Percentiles rank a stretch among this genome's conserved stretches.
phyloP scores from a whole-genome alignment of 257 asterid genomes.

The Voacanga thouarsii region DNA sequence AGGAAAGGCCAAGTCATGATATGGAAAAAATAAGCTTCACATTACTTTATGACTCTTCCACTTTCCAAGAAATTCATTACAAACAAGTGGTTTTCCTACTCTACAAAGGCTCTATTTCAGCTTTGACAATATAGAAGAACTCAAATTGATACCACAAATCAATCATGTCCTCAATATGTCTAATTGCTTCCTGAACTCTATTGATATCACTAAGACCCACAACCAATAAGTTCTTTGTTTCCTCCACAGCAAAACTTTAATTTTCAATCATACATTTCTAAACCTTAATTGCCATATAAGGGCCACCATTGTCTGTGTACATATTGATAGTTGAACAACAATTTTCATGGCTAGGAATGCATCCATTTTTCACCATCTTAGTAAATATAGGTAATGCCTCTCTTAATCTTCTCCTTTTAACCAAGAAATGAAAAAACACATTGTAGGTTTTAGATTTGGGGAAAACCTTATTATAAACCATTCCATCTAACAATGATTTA shows the following conservation, averaged over 20 bases:
- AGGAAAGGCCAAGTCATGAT: too few relatives aligned
- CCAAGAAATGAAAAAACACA: slow-evolving; percentile 43
- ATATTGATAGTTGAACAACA: slow-evolving; percentile 43
- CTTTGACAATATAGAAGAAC: too few relatives aligned
- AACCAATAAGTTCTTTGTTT: neutral
- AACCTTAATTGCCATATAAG: slow-evolving; percentile 46
- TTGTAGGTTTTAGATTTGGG: slow-evolving; percentile 59
- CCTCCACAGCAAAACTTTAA: slow-evolving; percentile 56
- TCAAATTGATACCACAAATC: too few relatives aligned
- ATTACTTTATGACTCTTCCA: too few relatives aligned
- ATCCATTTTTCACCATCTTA: slow-evolving; percentile 74
- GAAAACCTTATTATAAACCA: slow-evolving; percentile 58
- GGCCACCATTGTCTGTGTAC: slow-evolving; percentile 40
- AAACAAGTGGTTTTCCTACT: too few relatives aligned
- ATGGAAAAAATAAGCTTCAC: too few relatives aligned
- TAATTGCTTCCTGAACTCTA: too few relatives aligned
- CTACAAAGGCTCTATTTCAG: too few relatives aligned
- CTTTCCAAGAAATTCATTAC: too few relatives aligned
- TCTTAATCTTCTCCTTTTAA: slow-evolving; percentile 38
- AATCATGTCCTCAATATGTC: too few relatives aligned
- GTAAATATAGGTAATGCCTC: slow-evolving; percentile 50
- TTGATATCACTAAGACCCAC: too few relatives aligned
- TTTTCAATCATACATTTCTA: slow-evolving; percentile 61
- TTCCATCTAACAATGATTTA: slow-evolving; percentile 44
- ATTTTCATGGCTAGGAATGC: slow-evolving; percentile 48